These are phyloP conservation scores for Singerocomus inundabilis DNA, from an alignment of 1,284 basidiomycete genomes.

Conservation along the genomic window DNA sequence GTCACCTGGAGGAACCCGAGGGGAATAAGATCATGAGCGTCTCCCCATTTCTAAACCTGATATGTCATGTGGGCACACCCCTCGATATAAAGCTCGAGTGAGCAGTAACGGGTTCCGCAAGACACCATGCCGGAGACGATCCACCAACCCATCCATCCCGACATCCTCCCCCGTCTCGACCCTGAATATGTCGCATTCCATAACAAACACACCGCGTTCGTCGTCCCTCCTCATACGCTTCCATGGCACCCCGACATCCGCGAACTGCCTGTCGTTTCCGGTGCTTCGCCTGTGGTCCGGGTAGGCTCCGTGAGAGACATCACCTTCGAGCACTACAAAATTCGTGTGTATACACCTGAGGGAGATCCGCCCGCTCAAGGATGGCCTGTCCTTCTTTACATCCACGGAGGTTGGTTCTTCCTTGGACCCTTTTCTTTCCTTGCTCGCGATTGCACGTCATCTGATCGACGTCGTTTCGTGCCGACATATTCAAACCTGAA, in stretches of 20 bases:
- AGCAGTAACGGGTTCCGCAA: background rate
- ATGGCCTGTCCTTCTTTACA: constrained; percentile 18
- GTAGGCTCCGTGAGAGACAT: constrained; percentile 56
- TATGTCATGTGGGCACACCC: constrained; percentile 8
- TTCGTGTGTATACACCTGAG: constrained; percentile 60
- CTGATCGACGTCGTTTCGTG: constrained; percentile 49
- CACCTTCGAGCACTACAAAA: constrained; percentile 43
- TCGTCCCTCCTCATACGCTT: constrained; percentile 51
- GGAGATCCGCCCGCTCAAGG: constrained; percentile 31
- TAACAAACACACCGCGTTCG: constrained; percentile 45
- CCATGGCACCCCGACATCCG: constrained; percentile 61
- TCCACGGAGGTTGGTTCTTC: constrained; percentile 35
- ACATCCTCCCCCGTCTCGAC: constrained; percentile 53
- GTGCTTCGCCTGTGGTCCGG: constrained; percentile 49
- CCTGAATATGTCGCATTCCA: constrained; percentile 65
- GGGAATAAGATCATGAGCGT: background rate
- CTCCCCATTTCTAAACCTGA: constrained; percentile 12
- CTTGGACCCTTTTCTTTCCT: constrained; percentile 43
- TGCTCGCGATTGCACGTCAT: constrained; percentile 40
- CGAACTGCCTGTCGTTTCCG: constrained; percentile 52
- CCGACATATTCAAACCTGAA: constrained; percentile 18
- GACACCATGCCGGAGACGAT: constrained; percentile 23
- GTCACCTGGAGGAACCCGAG: background rate
- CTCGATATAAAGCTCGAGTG: background rate
- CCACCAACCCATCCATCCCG: constrained; percentile 55